Conservation (phyloP, 768 basidiomycete genomes). For the Tricholoma hemisulphureum region DNA sequence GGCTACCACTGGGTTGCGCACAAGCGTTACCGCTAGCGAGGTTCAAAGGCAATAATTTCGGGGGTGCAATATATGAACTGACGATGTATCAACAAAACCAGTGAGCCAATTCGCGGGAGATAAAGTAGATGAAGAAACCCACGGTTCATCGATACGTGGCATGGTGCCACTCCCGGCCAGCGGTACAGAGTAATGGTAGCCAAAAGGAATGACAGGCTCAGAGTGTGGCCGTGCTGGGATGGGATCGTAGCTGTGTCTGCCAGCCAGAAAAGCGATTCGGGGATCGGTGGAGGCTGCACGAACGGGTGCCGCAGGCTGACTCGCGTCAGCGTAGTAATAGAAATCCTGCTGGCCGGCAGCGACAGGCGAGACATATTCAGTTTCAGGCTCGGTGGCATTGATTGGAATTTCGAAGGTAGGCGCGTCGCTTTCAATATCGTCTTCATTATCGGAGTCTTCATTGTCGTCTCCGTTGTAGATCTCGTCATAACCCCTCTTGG, state of each 20-base stretch:
- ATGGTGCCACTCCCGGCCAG: not conserved
- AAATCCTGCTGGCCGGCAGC: not conserved
- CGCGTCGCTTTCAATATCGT: not conserved
- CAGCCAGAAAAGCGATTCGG: not conserved
- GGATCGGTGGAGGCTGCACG: not conserved
- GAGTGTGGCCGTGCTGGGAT: not conserved
- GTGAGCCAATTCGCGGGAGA: not conserved
- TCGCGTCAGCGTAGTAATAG: not conserved
- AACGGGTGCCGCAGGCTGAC: not conserved
- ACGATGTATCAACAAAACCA: not conserved
- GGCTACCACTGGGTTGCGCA: not conserved
- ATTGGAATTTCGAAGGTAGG: not conserved
- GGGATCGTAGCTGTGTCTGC: not conserved
- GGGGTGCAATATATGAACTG: not conserved
- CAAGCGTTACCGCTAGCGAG: not conserved
- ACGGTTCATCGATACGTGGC: not conserved
- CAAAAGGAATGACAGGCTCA: not conserved
- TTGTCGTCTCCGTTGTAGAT: not conserved
- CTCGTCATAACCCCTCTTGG: not conserved
- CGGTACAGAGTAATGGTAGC: not conserved
- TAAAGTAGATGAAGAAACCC: not conserved
- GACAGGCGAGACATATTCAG: not conserved
- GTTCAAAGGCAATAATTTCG: not conserved
- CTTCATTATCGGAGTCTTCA: not conserved
- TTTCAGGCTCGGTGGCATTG: too few species aligned